Evolutionary conservation across 2,329 filamentous ascomycete species (phyloP).

Genomic region (Onygenales sp.): DNA sequence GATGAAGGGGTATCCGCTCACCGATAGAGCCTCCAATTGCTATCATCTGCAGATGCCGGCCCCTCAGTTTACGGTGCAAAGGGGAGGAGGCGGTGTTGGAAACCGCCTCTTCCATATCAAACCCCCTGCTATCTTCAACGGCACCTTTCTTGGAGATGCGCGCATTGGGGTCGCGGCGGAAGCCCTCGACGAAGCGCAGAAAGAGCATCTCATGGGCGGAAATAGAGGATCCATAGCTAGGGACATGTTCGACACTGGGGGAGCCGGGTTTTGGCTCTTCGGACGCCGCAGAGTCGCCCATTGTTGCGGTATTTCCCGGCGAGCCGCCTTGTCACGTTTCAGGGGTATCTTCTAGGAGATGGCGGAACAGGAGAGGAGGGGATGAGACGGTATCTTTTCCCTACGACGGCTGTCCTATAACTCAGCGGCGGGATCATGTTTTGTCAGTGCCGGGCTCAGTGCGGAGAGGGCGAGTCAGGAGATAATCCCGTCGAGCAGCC

Average conservation of each 20-base stretch:
- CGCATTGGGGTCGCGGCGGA: constrained; percentile 21
- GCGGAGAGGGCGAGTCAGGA: not conserved
- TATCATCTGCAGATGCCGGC: constrained; percentile 50
- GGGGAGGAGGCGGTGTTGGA: constrained; percentile 19
- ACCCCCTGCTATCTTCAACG: constrained; percentile 10
- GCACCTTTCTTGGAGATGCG: constrained; percentile 8
- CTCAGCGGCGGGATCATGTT: not conserved
- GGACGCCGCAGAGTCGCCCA: not conserved
- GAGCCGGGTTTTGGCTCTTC: not conserved
- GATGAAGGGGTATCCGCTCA: not conserved
- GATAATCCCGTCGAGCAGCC: not conserved
- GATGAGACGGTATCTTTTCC: no score
- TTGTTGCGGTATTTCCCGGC: not conserved
- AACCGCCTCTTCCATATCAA: constrained; percentile 19
- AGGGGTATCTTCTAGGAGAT: no score
- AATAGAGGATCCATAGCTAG: not conserved
- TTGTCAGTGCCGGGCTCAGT: not conserved
- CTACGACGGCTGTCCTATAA: no score
- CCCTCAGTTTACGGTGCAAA: constrained; percentile 30
- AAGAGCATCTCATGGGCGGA: not conserved
- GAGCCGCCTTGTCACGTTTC: no score
- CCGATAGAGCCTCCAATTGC: constrained; percentile 50
- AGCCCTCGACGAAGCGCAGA: constrained; percentile 14
- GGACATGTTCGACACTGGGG: not conserved
- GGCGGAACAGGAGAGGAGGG: no score